phyloP scores from a whole-genome alignment of 1,284 basidiomycete species.

The Testicularia cyperi region DNA sequence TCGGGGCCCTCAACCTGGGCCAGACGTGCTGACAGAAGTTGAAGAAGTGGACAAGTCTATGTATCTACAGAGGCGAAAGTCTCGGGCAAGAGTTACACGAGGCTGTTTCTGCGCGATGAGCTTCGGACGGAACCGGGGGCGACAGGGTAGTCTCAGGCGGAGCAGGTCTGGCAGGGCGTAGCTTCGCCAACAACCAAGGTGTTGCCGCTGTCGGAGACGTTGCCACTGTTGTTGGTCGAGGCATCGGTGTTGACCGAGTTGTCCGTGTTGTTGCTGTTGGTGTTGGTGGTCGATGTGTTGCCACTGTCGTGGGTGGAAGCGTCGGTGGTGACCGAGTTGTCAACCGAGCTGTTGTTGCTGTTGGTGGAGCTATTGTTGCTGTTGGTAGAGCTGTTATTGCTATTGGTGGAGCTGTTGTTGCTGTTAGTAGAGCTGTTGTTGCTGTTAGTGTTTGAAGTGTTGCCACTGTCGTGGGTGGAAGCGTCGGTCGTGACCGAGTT shows the following conservation, averaged over 20 bases:
- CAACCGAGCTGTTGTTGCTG: background rate
- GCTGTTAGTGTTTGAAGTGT: background rate
- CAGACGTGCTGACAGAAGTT: no score
- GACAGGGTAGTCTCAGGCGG: no score
- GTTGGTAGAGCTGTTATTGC: conserved; percentile 3
- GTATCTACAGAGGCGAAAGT: no score
- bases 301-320: conserved; percentile 1
- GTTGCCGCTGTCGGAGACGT: no score
- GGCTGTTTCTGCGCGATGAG: no score
- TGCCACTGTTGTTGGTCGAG: background rate
- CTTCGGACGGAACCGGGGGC: no score
- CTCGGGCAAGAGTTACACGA: no score
- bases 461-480: background rate
- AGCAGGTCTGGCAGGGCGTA: no score
- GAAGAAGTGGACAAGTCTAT: no score
- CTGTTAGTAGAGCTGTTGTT: background rate
- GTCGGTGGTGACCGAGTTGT: conserved; percentile 1
- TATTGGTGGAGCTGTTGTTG: background rate
- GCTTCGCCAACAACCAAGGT: no score
- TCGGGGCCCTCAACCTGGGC: no score
- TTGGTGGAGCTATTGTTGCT: conserved; percentile 2
- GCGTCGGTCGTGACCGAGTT: background rate
- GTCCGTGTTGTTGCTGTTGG: conserved; percentile 4
- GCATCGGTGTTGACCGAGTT: conserved; percentile 2
- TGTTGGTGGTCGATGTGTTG: conserved; percentile 4